Base-by-base conservation (phyloP, 2,329 filamentous ascomycete genomes). In the Rhynchosporium secalis region DNA sequence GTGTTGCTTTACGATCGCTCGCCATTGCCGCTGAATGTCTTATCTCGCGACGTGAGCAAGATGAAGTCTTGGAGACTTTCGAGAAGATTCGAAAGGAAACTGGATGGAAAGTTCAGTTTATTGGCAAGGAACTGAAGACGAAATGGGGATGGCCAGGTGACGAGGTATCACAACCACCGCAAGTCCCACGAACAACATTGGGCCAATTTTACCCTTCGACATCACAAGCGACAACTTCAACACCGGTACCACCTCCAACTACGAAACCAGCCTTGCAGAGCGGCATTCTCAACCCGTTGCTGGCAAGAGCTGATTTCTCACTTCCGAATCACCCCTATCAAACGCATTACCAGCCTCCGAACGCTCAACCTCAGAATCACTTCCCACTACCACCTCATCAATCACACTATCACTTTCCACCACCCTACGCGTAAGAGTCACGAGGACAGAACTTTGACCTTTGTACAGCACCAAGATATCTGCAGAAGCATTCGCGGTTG, bases 261-360 rank as follows among this genome's bases (percentile, higher is more conserved):
- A 60, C 64, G 45, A 56, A 62, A 52, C 61, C 66, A 2, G 45
- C 66, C 63, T 51, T 73, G 62, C 68, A 72, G 67, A 64, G 72
- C 60, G 83, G 82, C 6, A 83, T 86, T 46, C 76, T 88, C 5
- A 94, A 94, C 70, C 91, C 91, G 1, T 76, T 94, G 45, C 82
- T 88, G 68, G 85, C 84, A 29, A 81, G 81, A 29, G 90, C 90
- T 1, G 90, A 95, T 72, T 95, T 95, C 73, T 88, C 81, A 29
- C 80, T 88, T 68, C 88, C 90, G 3, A 87, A 91, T 66, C 90
- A 93, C 75, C 91, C 92, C 1, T 96, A 95, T 72, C 88, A 91
- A 72, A 86, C 87, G 56, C 88, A 88, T 76, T 96, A 94, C 70
- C 80, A 75, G 65, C 87, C 90, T 41, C 89, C 90, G 1, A 89